These are phyloP conservation scores for Scleroderma bovista DNA, from an alignment of 768 basidiomycete genomes.

Conservation along the genomic window DNA sequence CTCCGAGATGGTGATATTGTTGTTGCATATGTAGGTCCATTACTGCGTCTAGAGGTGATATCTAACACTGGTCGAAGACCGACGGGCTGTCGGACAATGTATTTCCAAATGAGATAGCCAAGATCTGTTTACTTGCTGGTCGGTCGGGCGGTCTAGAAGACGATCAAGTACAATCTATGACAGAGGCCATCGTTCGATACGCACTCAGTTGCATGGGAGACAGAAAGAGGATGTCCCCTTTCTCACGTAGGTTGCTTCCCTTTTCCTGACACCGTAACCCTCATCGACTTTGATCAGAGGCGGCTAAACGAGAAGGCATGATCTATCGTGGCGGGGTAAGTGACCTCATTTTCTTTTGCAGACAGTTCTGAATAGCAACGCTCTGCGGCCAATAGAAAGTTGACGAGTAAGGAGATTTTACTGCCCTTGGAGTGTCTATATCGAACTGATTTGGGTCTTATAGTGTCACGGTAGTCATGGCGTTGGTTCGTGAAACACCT, in stretches of 20 bases:
- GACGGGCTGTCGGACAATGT: conserved; percentile 53
- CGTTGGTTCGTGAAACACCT: conserved; percentile 59
- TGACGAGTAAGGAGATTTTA: conserved; percentile 58
- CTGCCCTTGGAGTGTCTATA: not conserved
- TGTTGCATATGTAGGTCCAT: conserved; percentile 40
- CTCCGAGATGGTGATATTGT: conserved; percentile 51
- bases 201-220: conserved; percentile 66
- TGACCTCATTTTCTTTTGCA: conserved; percentile 15
- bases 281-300: conserved; percentile 33
- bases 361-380: conserved; percentile 7
- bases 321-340: conserved; percentile 70
- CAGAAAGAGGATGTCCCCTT: conserved; percentile 61
- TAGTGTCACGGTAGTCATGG: conserved; percentile 69
- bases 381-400: conserved; percentile 49
- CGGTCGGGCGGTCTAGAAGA: conserved; percentile 53
- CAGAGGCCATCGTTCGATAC: conserved; percentile 67
- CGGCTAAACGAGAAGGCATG: conserved; percentile 61
- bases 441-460: conserved; percentile 10
- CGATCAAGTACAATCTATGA: conserved; percentile 61
- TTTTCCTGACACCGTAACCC: conserved; percentile 4
- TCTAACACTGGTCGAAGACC: conserved; percentile 34
- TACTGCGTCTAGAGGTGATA: not conserved
- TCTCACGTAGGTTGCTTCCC: conserved; percentile 51
- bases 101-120: conserved; percentile 63
- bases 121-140: conserved; percentile 63